A percentile compares a stretch with the other conserved stretches of the same genome.
These are phyloP conservation scores for Picea abies DNA, from an alignment of 83 land plant species.

Conservation along the genomic window DNA sequence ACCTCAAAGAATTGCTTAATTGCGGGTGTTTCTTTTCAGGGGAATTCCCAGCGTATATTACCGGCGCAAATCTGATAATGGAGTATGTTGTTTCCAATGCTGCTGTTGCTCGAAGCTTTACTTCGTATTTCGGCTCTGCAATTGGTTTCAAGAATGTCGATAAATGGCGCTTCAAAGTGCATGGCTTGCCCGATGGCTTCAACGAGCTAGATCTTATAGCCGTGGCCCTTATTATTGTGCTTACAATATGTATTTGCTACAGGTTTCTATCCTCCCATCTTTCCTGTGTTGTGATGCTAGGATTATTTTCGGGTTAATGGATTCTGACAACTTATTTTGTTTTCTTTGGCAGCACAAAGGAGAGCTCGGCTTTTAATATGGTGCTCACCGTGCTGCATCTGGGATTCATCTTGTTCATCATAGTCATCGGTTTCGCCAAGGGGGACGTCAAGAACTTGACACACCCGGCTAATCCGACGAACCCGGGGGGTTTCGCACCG, in stretches of 20 bases:
- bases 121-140: slow-evolving; percentile 68
- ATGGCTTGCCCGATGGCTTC: slow-evolving; percentile 55
- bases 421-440: slow-evolving; percentile 73
- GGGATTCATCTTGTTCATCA: slow-evolving; percentile 73
- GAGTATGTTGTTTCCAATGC: slow-evolving; percentile 42
- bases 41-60: slow-evolving; percentile 82
- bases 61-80: slow-evolving; percentile 84
- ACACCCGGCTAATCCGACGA: slow-evolving; percentile 41
- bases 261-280: background rate
- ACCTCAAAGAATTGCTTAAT: background rate
- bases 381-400: slow-evolving; percentile 79
- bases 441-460: slow-evolving; percentile 70
- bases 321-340: background rate
- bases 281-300: too few species aligned
- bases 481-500: slow-evolving; percentile 75
- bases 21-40: background rate
- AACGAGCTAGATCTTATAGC: slow-evolving; percentile 66
- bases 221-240: too few species aligned
- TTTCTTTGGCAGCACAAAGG: slow-evolving; percentile 65
- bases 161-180: slow-evolving; percentile 62
- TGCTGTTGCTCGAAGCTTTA: slow-evolving; percentile 84
- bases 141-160: slow-evolving; percentile 39
- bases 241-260: too few species aligned
- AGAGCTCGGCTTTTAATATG: slow-evolving; percentile 86
- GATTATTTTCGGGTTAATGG: background rate